Evolutionary conservation across 257 asterid species (phyloP), one percentile per base, ranked within the genome.

Genomic region (Penstemon davidsonii): DNA sequence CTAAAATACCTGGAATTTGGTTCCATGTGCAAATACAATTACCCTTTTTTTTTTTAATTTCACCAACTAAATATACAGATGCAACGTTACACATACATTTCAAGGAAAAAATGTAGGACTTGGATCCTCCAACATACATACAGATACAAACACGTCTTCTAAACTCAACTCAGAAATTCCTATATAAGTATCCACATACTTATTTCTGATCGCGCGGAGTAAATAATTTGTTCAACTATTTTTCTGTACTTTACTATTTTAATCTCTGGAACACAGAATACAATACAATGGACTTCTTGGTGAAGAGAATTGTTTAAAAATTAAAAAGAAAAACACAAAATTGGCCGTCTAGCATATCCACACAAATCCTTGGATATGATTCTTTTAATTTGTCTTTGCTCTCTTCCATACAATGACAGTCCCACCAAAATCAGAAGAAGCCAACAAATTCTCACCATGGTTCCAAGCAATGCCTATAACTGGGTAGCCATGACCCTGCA

Each of bases 361-460:
- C 64, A 70, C 42, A 41, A 44, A 41, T 64, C 69, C 50, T 45
- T 42, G 67, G 47, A 64, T 4, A 10, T 18, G 6, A 38, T 42
- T 41, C 68, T 57, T 68, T 84, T 57, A 83, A 66, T 50, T 78
- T 45, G 87, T 77, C 75, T 82, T 88, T 69, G 95, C 95, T 82
- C 99, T 81, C 79, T 91, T 94, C 99, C 99, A 94, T 72, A 94
- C 96, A 62, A 94, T 94, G 39, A 91, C 95, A 7, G 96, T 87
- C 74, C 97, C 99, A 46, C 97, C 99, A 77, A 91, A 94, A 85
- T 94, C 97, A 46, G 99, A 87, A 54, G 99, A 88, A 69, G 99
- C 99, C 84, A 94, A 78, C 36, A 88, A 79, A 67, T 87, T 94
- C 81, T 94, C 97, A 41, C 96, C 97, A 47, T 91, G 85, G 82